These are phyloP conservation scores for Senecio squalidus DNA, from an alignment of 140 eudicot genomes.

Conservation along the genomic window DNA sequence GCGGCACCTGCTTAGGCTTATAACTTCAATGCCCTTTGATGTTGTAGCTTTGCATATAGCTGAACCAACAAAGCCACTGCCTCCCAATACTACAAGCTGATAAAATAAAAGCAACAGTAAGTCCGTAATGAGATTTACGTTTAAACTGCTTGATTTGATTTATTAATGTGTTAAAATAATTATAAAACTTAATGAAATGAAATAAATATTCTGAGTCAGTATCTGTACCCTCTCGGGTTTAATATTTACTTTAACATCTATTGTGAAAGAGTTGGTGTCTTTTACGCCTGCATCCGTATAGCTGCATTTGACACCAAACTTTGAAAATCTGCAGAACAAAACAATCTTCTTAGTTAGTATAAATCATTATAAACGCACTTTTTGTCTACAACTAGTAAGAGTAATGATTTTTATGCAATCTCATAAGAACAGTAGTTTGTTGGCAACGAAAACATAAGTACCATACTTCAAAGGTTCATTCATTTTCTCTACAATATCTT, in stretches of 20 bases:
- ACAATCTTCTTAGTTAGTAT: not conserved
- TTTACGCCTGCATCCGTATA: slow-evolving; percentile 53
- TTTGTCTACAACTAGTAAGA: too few relatives aligned
- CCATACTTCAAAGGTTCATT: slow-evolving; percentile 1
- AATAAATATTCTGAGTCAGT: slow-evolving; percentile 6
- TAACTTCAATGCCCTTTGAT: slow-evolving; percentile 87
- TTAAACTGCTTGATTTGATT: not conserved
- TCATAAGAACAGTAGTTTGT: too few relatives aligned
- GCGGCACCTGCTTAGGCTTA: slow-evolving; percentile 88
- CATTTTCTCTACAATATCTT: not conserved
- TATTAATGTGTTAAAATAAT: not conserved
- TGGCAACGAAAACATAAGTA: too few relatives aligned
- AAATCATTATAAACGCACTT: too few relatives aligned
- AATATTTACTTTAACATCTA: slow-evolving; percentile 81
- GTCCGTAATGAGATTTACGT: not conserved
- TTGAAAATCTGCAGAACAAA: slow-evolving; percentile 36
- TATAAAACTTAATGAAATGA: not conserved
- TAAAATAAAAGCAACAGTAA: not conserved
- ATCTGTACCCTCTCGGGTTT: slow-evolving; percentile 66
- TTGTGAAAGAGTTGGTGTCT: slow-evolving; percentile 52
- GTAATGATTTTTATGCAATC: too few relatives aligned
- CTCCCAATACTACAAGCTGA: slow-evolving; percentile 95
- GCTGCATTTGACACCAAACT: slow-evolving; percentile 50
- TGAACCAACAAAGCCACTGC: slow-evolving; percentile 94
- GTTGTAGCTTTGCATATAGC: slow-evolving; percentile 98